Percentiles rank a stretch among this genome's conserved stretches.
Evolutionary conservation across 768 basidiomycete species (phyloP).

Genomic region (Mrakia frigida): DNA sequence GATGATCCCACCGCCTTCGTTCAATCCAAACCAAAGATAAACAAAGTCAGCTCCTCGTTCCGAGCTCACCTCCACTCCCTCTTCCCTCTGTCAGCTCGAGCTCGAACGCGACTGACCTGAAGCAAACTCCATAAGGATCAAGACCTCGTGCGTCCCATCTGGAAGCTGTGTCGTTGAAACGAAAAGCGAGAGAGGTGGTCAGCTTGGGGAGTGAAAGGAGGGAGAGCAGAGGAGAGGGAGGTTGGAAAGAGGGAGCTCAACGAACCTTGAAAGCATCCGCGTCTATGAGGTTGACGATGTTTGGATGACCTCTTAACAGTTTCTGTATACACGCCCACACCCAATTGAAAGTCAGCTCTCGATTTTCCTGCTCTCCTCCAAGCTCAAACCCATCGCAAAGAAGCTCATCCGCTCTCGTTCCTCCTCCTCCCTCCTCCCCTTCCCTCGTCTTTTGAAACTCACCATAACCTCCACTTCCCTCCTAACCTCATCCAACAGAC

Average conservation of each 20-base stretch:
- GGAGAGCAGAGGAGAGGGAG: too few species aligned
- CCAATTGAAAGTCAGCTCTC: not conserved
- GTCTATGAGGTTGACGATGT: constrained; percentile 93
- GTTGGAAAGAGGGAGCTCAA: not conserved
- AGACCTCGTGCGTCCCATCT: constrained; percentile 84
- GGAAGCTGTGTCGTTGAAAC: constrained; percentile 58
- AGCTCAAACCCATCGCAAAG: too few species aligned
- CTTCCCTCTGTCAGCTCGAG: not conserved
- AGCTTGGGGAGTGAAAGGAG: not conserved
- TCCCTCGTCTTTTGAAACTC: constrained; percentile 37
- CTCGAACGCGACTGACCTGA: constrained; percentile 55
- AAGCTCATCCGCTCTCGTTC: constrained; percentile 56
- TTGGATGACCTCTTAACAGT: constrained; percentile 83
- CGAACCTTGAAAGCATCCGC: constrained; percentile 47
- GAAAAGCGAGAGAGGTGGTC: not conserved
- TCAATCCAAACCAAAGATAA: constrained; percentile 5
- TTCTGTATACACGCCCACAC: constrained; percentile 52
- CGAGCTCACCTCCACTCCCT: too few species aligned
- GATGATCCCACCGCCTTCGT: constrained; percentile 88
- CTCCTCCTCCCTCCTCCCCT: constrained; percentile 58
- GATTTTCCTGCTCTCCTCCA: too few species aligned
- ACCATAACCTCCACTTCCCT: constrained; percentile 99
- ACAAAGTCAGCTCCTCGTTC: not conserved
- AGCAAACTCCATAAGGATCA: constrained; percentile 98
- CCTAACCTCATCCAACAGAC: constrained; percentile 86